phyloP scores from a whole-genome alignment of 2,329 filamentous ascomycete genomes.

The Cladosporium velox region DNA sequence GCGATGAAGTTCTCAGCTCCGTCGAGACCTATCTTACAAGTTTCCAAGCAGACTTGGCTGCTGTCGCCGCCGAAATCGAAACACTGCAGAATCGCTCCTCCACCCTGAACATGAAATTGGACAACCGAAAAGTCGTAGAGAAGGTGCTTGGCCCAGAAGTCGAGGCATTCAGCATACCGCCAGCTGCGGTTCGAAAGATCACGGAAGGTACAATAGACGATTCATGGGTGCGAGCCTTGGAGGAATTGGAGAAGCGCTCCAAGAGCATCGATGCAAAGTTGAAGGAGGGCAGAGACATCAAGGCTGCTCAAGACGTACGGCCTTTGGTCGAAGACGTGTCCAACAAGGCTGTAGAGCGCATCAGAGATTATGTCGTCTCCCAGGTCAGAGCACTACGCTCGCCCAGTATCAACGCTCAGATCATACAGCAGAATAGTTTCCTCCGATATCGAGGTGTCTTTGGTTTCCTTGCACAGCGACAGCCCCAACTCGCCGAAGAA shows the following conservation, averaged over 20 bases:
- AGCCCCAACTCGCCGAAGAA: conserved; percentile 81
- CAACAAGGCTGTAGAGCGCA: conserved; percentile 87
- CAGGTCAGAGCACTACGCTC: conserved; percentile 94
- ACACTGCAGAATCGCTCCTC: conserved; percentile 84
- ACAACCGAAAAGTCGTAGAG: conserved; percentile 88
- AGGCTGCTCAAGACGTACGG: conserved; percentile 78
- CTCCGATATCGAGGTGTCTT: conserved; percentile 86
- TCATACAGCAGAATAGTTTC: conserved; percentile 92
- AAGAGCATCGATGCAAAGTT: conserved; percentile 69
- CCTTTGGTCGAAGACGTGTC: conserved; percentile 83
- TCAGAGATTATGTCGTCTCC: conserved; percentile 89
- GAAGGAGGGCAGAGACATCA: conserved; percentile 63
- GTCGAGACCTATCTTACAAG: conserved; percentile 90
- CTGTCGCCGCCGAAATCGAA: conserved; percentile 93
- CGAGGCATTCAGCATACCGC: conserved; percentile 87
- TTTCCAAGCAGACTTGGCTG: conserved; percentile 89
- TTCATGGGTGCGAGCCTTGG: conserved; percentile 77
- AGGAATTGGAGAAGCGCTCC: conserved; percentile 79
- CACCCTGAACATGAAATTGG: conserved; percentile 77
- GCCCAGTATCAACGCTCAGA: conserved; percentile 94
- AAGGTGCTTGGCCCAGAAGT: conserved; percentile 83
- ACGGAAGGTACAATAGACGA: conserved; percentile 88
- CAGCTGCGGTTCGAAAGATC: conserved; percentile 79
- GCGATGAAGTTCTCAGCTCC: conserved; percentile 88
- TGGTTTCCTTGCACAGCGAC: conserved; percentile 78